Percentiles rank a stretch among this genome's conserved stretches.
Evolutionary conservation across 176 grass and related monocot genomes (phyloP).

Genomic region (Canna indica): DNA sequence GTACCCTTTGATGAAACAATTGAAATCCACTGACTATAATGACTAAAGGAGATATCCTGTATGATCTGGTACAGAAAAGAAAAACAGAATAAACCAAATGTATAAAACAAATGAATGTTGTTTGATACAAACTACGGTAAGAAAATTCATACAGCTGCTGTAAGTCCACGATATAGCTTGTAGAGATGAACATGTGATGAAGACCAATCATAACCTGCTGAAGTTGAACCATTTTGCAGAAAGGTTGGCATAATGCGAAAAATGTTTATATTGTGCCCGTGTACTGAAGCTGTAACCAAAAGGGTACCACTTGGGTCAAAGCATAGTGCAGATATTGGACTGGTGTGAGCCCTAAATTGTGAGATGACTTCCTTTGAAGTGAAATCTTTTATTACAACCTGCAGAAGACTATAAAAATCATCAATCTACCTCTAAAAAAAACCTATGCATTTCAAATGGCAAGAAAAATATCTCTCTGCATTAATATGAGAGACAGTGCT

Average conservation of each 20-base stretch:
- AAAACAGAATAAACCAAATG: conserved; percentile 1
- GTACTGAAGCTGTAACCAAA: conserved; percentile 89
- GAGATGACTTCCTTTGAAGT: conserved; percentile 66
- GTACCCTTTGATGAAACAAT: conserved; percentile 86
- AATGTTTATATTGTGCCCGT: conserved; percentile 99
- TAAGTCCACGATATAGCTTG: conserved; percentile 93
- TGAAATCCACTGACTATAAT: conserved; percentile 96
- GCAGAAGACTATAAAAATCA: conserved; percentile 21
- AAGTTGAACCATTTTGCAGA: conserved; percentile 59
- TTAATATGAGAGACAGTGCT: neutral
- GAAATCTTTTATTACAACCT: conserved; percentile 96
- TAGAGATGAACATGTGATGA: conserved; percentile 98
- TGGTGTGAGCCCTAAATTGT: conserved; percentile 95
- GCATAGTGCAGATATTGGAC: conserved; percentile 97
- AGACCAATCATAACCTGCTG: conserved; percentile 55
- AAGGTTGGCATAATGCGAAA: conserved; percentile 77
- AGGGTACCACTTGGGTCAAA: conserved; percentile 94
- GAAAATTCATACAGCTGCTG: conserved; percentile 66
- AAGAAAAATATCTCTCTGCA: conserved; percentile 9
- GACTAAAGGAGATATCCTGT: conserved; percentile 93
- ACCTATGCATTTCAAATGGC: neutral
- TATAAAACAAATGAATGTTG: conserved; percentile 7
- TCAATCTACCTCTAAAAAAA: conserved; percentile 10
- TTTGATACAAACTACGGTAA: conserved; percentile 3
- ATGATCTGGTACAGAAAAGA: conserved; percentile 64